phyloP scores from a whole-genome alignment of 176 grass and related monocot genomes.

The Eleusine coracana region DNA sequence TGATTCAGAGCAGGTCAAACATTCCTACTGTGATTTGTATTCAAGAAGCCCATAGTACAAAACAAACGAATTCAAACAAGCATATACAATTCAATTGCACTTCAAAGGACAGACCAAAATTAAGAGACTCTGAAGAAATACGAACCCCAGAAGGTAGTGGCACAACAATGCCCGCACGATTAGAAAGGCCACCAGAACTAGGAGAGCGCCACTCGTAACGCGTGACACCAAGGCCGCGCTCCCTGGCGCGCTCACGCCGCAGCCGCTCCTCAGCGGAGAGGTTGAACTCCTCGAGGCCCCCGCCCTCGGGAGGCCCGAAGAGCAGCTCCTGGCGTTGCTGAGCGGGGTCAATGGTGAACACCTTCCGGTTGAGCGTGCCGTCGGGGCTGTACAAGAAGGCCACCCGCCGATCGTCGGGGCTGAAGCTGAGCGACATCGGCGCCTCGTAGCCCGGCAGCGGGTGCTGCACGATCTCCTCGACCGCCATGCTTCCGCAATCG shows the following conservation, averaged over 20 bases:
- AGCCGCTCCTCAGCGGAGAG: slow-evolving; percentile 86
- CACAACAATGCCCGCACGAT: slow-evolving; percentile 70
- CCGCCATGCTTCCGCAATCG: slow-evolving; percentile 28
- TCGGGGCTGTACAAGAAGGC: slow-evolving; percentile 85
- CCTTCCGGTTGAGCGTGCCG: slow-evolving; percentile 78
- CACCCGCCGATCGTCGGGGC: slow-evolving; percentile 80
- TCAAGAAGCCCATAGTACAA: neutral
- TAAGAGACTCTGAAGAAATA: slow-evolving; percentile 21
- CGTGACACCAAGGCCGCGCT: slow-evolving; percentile 91
- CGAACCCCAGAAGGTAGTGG: slow-evolving; percentile 87
- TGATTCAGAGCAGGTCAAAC: neutral
- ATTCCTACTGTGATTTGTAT: neutral
- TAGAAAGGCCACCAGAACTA: slow-evolving; percentile 27
- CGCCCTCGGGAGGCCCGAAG: slow-evolving; percentile 74
- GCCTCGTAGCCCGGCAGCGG: slow-evolving; percentile 82
- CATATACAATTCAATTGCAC: neutral
- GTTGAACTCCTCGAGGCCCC: slow-evolving; percentile 82
- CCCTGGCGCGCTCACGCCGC: slow-evolving; percentile 80
- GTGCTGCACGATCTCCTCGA: slow-evolving; percentile 89
- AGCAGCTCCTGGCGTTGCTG: slow-evolving; percentile 68
- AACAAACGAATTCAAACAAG: neutral
- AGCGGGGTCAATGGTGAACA: slow-evolving; percentile 66
- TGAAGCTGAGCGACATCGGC: slow-evolving; percentile 81
- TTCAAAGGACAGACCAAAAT: neutral
- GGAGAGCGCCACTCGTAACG: slow-evolving; percentile 82